These are phyloP conservation scores for Strigomonas culicis DNA, from an alignment of 208 protist genomes.

Conservation along the genomic window DNA sequence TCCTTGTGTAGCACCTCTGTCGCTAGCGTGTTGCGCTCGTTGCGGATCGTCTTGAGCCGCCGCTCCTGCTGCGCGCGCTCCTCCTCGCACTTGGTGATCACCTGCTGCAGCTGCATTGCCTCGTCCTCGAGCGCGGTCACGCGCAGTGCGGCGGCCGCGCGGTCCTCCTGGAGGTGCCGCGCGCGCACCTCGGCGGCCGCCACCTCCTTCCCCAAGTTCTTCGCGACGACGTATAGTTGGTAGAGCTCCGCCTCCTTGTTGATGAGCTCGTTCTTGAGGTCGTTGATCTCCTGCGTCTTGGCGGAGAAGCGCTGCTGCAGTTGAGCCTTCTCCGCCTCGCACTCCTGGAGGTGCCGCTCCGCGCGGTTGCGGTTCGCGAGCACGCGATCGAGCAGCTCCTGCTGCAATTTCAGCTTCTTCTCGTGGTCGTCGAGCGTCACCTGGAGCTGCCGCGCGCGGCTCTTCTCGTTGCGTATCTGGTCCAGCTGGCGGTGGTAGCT, in stretches of 20 bases:
- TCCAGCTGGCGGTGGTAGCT: slow-evolving; percentile 93
- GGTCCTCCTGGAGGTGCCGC: slow-evolving; percentile 65
- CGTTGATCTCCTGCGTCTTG: slow-evolving; percentile 94
- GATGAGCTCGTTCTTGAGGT: slow-evolving; percentile 94
- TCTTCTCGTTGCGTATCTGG: slow-evolving; percentile 73
- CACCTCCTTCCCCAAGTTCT: slow-evolving; percentile 79
- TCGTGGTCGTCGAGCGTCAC: slow-evolving; percentile 86
- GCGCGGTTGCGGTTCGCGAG: slow-evolving; percentile 94
- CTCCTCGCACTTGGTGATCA: slow-evolving; percentile 94
- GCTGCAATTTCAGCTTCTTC: slow-evolving; percentile 95
- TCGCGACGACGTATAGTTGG: slow-evolving; percentile 69
- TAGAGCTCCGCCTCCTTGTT: slow-evolving; percentile 91
- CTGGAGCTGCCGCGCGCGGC: slow-evolving; percentile 70
- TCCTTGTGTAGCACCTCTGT: slow-evolving; percentile 97
- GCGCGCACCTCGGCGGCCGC: slow-evolving; percentile 77
- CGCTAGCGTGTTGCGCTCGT: slow-evolving; percentile 96
- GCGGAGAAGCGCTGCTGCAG: slow-evolving; percentile 92
- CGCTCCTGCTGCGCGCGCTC: slow-evolving; percentile 89
- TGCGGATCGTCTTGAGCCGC: slow-evolving; percentile 91
- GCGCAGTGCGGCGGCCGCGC: slow-evolving; percentile 40
- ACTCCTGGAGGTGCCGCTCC: slow-evolving; percentile 95
- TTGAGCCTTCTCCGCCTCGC: slow-evolving; percentile 93
- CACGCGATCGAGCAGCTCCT: slow-evolving; percentile 96
- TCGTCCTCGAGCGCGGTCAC: slow-evolving; percentile 73
- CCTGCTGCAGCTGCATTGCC: slow-evolving; percentile 89